Evolutionary conservation across 148 eudicot species (phyloP), one percentile per base, ranked within the genome.

Genomic region (Beta vulgaris): DNA sequence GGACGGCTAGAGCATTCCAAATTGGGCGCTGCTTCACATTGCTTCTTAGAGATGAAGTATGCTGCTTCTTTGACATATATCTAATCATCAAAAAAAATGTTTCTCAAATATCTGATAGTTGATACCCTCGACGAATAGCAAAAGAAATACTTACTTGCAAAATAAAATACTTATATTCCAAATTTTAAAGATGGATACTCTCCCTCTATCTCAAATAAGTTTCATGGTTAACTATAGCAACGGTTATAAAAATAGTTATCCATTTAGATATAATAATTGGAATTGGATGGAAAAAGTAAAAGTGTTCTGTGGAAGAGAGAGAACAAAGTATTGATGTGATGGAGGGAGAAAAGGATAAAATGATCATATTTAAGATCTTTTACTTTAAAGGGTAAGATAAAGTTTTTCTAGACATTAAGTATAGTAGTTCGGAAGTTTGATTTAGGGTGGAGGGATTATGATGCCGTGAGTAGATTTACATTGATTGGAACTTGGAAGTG

Each of bases 1-100:
- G 98, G 71, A 95, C 98, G 69, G 97, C 98, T 72, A 95, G 98
- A 87, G 98, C 98, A 14, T 94, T 94, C 53, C 89, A 85, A 81
- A 78, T 82, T 67, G 98, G 98, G 49, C 84, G 89, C 60, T 93
- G 97, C 87, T 91, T 90, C 81, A 91, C 97, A 25, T 81, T 93
- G 79, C 79, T 95, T 55, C 84, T 83, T 57, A 87, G 86, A 75
- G 89, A 84, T 61, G 92, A 95, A 89, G 98, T 95, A 82, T 75
- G 82, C 68, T 73, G 29, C 53, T n/a, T 26, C 40, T 69, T 51
- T 29, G 46, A 26, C 42, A 61, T n/a, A 54, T 29, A 60, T 76
- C 6, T 44, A 26, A 14, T 43, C 34, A 39, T 63, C 34, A 26
- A 44, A 44, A 29, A 15, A 4, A 6, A 23, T 37, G 18, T 68